Evolutionary conservation across 495 filamentous ascomycete species (phyloP).

Genomic region (Penicillium cinerascens): DNA sequence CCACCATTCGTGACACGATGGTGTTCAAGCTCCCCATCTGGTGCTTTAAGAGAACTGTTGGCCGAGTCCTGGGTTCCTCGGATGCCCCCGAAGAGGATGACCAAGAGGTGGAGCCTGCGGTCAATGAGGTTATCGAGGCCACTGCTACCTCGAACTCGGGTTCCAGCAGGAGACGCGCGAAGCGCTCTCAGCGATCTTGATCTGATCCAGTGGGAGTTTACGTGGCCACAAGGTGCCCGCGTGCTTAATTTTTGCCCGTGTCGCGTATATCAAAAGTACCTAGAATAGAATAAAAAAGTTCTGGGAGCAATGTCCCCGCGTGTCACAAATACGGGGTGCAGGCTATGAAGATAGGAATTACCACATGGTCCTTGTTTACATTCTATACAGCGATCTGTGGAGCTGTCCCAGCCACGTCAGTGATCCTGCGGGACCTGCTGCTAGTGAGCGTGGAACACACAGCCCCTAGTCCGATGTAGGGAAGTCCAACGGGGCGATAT

Average conservation of each 20-base stretch:
- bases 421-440: neutral
- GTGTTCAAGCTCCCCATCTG: constrained; percentile 65
- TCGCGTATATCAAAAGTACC: neutral
- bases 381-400: neutral
- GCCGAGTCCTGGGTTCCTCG: constrained; percentile 46
- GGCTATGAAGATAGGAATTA: neutral
- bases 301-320: neutral
- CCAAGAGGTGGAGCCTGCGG: constrained; percentile 18
- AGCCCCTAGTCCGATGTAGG: constrained; percentile 10
- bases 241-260: neutral
- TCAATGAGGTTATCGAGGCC: constrained; percentile 27
- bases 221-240: neutral
- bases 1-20: constrained; percentile 66
- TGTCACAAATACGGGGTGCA: neutral
- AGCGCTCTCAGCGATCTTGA: constrained; percentile 36
- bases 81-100: constrained; percentile 7
- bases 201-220: neutral
- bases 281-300: neutral
- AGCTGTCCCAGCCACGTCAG: neutral
- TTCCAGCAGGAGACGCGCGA: constrained; percentile 27
- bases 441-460: constrained; percentile 16
- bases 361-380: neutral
- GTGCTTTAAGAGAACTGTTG: constrained; percentile 55
- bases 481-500: constrained; percentile 17
- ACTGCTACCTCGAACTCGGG: constrained; percentile 23